Conservation (phyloP, 2,329 filamentous ascomycete species). For the Truncatella angustata region DNA sequence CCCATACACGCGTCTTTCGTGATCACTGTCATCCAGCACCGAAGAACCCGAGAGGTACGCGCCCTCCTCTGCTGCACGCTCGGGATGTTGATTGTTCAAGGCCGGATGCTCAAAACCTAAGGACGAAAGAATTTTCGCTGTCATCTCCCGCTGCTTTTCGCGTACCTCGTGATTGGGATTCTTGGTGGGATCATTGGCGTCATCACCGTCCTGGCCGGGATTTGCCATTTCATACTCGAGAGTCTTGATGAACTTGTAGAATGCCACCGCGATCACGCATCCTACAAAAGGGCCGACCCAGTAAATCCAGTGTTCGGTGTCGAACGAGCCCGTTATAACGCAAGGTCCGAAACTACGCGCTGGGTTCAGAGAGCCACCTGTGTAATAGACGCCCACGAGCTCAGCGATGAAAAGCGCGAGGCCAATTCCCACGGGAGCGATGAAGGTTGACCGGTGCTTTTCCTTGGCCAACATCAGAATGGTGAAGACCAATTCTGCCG, state of each 20-base stretch:
- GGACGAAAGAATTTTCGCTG: conserved; percentile 12
- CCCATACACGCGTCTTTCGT: neutral
- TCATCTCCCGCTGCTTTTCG: conserved; percentile 17
- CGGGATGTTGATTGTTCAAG: neutral
- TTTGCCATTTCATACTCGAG: conserved; percentile 38
- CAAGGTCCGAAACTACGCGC: conserved; percentile 37
- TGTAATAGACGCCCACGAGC: conserved; percentile 39
- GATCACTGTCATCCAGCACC: conserved; percentile 9
- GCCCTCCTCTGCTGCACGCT: conserved; percentile 13
- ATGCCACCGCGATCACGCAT: conserved; percentile 34
- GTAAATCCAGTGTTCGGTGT: conserved; percentile 39
- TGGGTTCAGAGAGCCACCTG: conserved; percentile 37
- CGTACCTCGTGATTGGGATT: conserved; percentile 17
- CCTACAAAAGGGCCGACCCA: conserved; percentile 34
- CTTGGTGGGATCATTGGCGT: conserved; percentile 16
- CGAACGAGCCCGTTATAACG: conserved; percentile 33
- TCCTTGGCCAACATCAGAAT: conserved; percentile 60
- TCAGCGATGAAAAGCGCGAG: conserved; percentile 54
- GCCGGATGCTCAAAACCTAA: conserved; percentile 12
- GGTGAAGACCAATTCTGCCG: conserved; percentile 50
- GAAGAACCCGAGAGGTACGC: conserved; percentile 8
- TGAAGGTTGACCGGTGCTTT: conserved; percentile 61
- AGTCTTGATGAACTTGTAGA: conserved; percentile 40
- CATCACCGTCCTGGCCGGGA: conserved; percentile 30
- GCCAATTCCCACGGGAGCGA: conserved; percentile 63